phyloP scores from a whole-genome alignment of 129 eudicot species.

The Chrysanthemum lavandulifolium region DNA sequence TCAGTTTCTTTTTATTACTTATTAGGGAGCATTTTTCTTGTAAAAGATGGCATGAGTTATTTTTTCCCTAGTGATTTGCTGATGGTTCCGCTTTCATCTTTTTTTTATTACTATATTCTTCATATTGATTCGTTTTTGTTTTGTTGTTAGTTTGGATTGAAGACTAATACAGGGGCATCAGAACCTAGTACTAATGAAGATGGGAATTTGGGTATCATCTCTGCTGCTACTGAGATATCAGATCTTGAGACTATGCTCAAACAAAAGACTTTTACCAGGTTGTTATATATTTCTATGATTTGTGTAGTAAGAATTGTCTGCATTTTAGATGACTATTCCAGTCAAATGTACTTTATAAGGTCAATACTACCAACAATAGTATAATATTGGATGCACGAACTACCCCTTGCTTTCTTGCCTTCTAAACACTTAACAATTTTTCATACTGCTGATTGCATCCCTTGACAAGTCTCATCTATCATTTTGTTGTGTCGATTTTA shows the following conservation, averaged over 20 bases:
- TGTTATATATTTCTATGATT: background rate
- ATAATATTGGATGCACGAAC: no score
- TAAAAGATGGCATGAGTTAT: background rate
- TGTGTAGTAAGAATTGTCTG: background rate
- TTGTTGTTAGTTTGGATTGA: slow-evolving; percentile 12
- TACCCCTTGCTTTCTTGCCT: no score
- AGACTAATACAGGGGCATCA: slow-evolving; percentile 22
- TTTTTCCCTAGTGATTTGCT: background rate
- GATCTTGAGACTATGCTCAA: slow-evolving; percentile 81
- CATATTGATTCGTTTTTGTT: background rate
- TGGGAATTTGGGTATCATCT: slow-evolving; percentile 25
- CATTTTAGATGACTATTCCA: background rate
- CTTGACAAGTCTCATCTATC: background rate
- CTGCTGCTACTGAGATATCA: slow-evolving; percentile 44
- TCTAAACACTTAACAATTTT: no score
- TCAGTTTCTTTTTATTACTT: background rate
- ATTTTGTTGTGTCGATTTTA: background rate
- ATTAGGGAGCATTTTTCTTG: background rate
- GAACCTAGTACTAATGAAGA: slow-evolving; percentile 26
- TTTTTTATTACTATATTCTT: background rate
- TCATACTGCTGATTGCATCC: background rate
- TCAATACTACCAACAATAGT: background rate
- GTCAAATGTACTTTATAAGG: background rate
- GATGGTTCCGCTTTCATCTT: no score
- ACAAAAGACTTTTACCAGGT: slow-evolving; percentile 86